A percentile compares a stretch with the other conserved stretches of the same genome.
Evolutionary conservation across 1,284 basidiomycete genomes (phyloP).

Genomic region (Tylopilus sp.): DNA sequence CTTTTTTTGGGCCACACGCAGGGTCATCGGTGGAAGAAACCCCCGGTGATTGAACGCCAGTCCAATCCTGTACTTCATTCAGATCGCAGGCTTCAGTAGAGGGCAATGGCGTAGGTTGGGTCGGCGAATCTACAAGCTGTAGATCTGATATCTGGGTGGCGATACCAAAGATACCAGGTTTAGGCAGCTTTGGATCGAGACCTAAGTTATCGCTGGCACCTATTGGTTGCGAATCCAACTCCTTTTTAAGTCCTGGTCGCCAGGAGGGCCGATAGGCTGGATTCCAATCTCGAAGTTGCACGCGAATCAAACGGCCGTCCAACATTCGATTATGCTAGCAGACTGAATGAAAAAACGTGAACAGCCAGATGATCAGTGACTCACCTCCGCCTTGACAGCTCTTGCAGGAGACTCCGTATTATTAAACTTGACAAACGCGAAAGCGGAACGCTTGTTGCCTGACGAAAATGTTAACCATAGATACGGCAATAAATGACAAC

Average conservation of each 20-base stretch:
- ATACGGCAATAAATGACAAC: constrained; percentile 1
- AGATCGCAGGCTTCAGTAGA: constrained; percentile 14
- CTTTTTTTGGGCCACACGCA: constrained; percentile 5
- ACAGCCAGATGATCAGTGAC: constrained; percentile 7
- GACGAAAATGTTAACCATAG: constrained; percentile 7
- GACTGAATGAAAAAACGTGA: constrained; percentile 3
- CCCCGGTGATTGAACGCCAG: background rate
- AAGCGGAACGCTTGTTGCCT: constrained; percentile 62
- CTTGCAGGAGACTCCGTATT: constrained; percentile 54
- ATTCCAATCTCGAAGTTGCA: constrained; percentile 61
- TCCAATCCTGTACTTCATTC: constrained; percentile 20
- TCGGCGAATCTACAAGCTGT: constrained; percentile 4
- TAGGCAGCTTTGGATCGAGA: constrained; percentile 13
- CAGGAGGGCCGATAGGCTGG: constrained; percentile 43
- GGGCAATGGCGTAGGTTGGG: constrained; percentile 1
- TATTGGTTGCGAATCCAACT: constrained; percentile 25
- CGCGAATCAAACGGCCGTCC: constrained; percentile 65
- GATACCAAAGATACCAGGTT: constrained; percentile 6
- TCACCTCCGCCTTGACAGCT: constrained; percentile 62
- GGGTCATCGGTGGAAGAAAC: constrained; percentile 1
- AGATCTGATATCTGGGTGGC: constrained; percentile 10
- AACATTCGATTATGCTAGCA: constrained; percentile 62
- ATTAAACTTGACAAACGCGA: constrained; percentile 71
- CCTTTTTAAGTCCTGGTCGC: constrained; percentile 37
- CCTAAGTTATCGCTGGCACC: constrained; percentile 8